phyloP scores from a whole-genome alignment of 106 monocot genomes.

The Phalaenopsis aphrodite region DNA sequence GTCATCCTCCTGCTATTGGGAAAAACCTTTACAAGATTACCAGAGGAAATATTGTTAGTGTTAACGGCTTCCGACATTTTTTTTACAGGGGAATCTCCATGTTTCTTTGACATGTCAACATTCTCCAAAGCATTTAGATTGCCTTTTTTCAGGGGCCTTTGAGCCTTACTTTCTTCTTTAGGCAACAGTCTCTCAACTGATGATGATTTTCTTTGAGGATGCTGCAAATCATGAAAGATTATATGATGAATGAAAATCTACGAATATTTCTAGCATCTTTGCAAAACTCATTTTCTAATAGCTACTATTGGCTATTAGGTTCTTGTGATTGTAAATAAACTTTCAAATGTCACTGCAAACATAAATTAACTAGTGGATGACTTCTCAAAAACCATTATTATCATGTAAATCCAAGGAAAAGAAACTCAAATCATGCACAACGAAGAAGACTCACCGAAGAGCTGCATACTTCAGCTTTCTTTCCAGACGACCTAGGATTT shows the following conservation, averaged over 20 bases:
- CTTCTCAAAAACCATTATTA: not conserved
- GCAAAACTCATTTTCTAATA: not conserved
- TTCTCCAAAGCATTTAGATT: conserved; percentile 20
- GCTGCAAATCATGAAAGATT: conserved; percentile 29
- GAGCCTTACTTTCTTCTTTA: conserved; percentile 36
- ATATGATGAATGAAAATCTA: not conserved
- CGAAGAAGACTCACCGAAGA: conserved; percentile 38
- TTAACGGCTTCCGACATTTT: conserved; percentile 27
- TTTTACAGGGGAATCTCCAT: conserved; percentile 20
- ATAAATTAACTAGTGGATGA: not conserved
- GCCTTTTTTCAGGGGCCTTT: conserved; percentile 27
- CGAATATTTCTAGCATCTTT: not conserved
- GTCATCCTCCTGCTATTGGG: conserved; percentile 29
- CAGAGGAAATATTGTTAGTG: conserved; percentile 21
- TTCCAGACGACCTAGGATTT: conserved; percentile 25
- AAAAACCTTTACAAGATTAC: conserved; percentile 41
- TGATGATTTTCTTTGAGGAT: conserved; percentile 32
- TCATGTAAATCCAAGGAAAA: not conserved
- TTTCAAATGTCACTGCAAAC: not conserved
- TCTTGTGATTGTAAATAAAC: not conserved
- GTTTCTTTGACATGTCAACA: conserved; percentile 25
- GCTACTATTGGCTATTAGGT: too few species aligned
- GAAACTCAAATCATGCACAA: not conserved
- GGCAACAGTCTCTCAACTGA: conserved; percentile 24
- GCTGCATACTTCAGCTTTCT: conserved; percentile 21